Evolutionary conservation across 768 basidiomycete species (phyloP), one percentile per base, ranked within the genome.

Genomic region (Albatrellus ellisii): DNA sequence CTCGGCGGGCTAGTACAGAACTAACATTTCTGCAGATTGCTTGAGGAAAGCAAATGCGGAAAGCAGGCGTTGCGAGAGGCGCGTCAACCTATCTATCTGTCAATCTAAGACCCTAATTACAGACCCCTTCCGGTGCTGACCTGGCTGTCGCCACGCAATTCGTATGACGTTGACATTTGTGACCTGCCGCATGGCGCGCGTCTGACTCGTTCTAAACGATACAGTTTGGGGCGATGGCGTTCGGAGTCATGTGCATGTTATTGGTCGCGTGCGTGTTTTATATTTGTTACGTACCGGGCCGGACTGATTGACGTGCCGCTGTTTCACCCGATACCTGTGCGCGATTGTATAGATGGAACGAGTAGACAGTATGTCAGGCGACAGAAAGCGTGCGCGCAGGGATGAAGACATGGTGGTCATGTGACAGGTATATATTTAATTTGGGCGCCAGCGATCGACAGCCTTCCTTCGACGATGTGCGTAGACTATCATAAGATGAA

Each of bases 21-120:
- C n/a, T n/a, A n/a, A n/a, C n/a, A n/a, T n/a, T 37, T 5, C 26
- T 42, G 27, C 52, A 89, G 90, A 45, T 62, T 94, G 52, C 65
- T 94, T 34, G 77, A 76, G 41, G 90, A 92, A 57, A 90, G 86
- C 62, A 85, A 84, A 60, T 86, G 84, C 56, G 83, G 72, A 39
- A 77, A 69, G 56, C 90, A 92, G 61, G 86, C 89, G n/a, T 58
- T 92, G 56, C 83, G 89, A 31, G 90, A 95, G 79, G 87, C 79
- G 57, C 55, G 72, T 57, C 22, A 36, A 21, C 26, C 49, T 8
- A 39, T 29, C 42, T 32, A 18, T 26, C 26, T n/a, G 18, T 15
- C 31, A 17, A 10, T 29, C 27, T 46, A n/a, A n/a, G n/a, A n/a
- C n/a, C n/a, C n/a, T n/a, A n/a, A n/a, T n/a, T n/a, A n/a, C n/a